Evolutionary conservation across 441 rosid species (phyloP).

Genomic region (Pelargonium myrrhifolium): DNA sequence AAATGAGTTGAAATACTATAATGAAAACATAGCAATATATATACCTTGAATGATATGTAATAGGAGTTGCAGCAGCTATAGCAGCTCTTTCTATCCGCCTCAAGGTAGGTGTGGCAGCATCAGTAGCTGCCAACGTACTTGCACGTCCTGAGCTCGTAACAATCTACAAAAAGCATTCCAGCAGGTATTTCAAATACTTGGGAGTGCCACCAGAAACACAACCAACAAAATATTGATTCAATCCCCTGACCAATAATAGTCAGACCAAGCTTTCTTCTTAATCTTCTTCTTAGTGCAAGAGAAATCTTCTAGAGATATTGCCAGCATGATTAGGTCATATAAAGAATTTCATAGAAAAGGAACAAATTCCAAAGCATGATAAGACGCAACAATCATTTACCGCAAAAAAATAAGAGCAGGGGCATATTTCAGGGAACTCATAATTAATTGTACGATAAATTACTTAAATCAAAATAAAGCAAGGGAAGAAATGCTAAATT

Average conservation of each 20-base stretch:
- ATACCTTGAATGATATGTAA: slow-evolving; percentile 87
- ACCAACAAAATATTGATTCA: neutral
- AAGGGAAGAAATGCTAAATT: neutral
- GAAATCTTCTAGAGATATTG: too few relatives aligned
- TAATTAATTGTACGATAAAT: neutral
- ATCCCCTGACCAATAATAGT: neutral
- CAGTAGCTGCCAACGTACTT: slow-evolving; percentile 86
- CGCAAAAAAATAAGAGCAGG: neutral
- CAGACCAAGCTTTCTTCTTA: too few relatives aligned
- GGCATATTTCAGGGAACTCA: neutral
- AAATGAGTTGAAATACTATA: neutral
- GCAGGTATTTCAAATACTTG: slow-evolving; percentile 8
- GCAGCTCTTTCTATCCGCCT: slow-evolving; percentile 98
- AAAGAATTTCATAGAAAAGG: too few relatives aligned
- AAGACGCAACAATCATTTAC: neutral
- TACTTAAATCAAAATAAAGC: neutral
- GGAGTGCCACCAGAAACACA: neutral
- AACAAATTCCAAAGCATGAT: neutral
- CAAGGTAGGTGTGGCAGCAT: slow-evolving; percentile 95
- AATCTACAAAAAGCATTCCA: slow-evolving; percentile 43
- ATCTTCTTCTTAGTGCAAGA: too few relatives aligned
- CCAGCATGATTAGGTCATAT: too few relatives aligned
- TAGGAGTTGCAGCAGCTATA: slow-evolving; percentile 95
- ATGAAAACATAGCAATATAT: slow-evolving; percentile 4
- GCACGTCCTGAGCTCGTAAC: slow-evolving; percentile 97